phyloP scores from a whole-genome alignment of 345 rosid species.

The Hirschfeldia incana region DNA sequence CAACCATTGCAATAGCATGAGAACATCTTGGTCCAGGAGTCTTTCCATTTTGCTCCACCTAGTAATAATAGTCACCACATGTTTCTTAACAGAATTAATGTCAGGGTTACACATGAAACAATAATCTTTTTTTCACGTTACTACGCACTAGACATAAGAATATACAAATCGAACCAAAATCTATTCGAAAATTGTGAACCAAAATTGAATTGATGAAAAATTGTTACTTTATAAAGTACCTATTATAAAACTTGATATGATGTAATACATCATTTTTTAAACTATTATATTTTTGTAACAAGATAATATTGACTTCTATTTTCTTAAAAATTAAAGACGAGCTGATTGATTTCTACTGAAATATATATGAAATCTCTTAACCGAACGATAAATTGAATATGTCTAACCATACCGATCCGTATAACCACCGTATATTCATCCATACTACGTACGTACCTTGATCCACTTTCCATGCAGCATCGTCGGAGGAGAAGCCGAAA shows the following conservation, averaged over 20 bases:
- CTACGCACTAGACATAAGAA: background rate
- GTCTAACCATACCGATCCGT: background rate
- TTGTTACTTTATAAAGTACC: no score
- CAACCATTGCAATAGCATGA: conserved; percentile 30
- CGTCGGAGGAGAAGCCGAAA: background rate
- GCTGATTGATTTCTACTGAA: background rate
- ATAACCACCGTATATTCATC: background rate
- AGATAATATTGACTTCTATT: no score
- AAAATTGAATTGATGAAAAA: no score
- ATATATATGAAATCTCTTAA: background rate
- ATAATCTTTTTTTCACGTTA: background rate
- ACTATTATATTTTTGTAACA: background rate
- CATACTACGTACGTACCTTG: background rate
- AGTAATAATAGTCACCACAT: background rate
- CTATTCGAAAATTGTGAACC: no score
- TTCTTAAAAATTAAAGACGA: background rate
- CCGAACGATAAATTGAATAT: background rate
- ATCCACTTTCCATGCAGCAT: background rate
- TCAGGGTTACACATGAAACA: background rate
- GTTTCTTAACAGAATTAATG: background rate
- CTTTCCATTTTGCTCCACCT: conserved; percentile 27
- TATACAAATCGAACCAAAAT: no score
- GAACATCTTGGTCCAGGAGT: conserved; percentile 32
- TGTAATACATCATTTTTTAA: background rate
- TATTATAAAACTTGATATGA: background rate